phyloP scores from a whole-genome alignment of 768 basidiomycete genomes.

The Agaricus sinodeliciosus region DNA sequence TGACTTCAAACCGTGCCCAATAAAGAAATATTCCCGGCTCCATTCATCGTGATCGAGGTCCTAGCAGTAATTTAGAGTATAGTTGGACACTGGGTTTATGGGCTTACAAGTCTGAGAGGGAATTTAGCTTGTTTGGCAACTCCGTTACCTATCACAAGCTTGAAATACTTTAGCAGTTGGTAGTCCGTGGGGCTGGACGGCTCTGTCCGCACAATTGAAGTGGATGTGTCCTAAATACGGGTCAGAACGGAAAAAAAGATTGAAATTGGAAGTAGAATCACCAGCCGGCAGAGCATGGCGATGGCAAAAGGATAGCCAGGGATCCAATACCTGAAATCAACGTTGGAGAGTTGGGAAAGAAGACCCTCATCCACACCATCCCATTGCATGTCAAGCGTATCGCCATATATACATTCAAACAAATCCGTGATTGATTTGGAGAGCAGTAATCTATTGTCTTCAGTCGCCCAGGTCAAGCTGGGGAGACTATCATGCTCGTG shows the following conservation, averaged over 20 bases:
- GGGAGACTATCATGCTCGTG: not conserved
- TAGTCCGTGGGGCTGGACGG: not conserved
- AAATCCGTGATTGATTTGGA: too few species aligned
- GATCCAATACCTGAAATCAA: not conserved
- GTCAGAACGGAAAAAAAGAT: too few species aligned
- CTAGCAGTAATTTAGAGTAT: not conserved
- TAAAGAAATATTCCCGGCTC: not conserved
- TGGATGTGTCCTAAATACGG: not conserved
- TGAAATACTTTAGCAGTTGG: not conserved
- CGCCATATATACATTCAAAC: too few species aligned
- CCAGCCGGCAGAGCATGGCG: not conserved
- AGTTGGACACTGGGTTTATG: accelerated
- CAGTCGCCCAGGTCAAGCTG: not conserved
- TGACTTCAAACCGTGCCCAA: not conserved
- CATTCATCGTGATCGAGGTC: not conserved
- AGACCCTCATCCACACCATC: not conserved
- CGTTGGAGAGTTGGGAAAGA: not conserved
- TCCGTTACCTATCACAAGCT: not conserved
- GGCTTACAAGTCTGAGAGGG: not conserved
- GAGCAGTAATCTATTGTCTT: not conserved
- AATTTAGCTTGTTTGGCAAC: not conserved
- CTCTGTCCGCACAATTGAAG: not conserved
- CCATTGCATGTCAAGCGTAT: too few species aligned
- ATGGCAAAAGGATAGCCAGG: not conserved
- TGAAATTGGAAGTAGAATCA: too few species aligned